Percentiles rank a stretch among this genome's conserved stretches.
phyloP scores from a whole-genome alignment of 2,329 filamentous ascomycete genomes.

The Paracorniculantispora psalliotae region DNA sequence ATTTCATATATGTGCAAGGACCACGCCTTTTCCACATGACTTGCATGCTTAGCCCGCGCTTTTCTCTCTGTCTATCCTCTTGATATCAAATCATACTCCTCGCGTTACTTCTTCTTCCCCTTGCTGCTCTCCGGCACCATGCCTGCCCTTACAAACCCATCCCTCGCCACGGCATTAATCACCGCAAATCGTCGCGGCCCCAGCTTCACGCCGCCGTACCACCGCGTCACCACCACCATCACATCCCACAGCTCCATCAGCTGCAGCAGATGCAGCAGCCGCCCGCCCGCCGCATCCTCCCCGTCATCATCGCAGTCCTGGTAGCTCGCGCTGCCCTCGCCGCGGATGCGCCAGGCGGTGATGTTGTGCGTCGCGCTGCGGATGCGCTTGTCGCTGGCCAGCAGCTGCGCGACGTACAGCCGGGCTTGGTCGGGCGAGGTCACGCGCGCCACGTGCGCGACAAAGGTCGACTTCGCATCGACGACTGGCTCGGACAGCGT shows the following conservation, averaged over 20 bases:
- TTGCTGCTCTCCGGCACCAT: constrained; percentile 53
- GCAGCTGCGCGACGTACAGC: constrained; percentile 65
- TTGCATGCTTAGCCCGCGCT: too few relatives aligned
- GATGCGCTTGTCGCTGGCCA: constrained; percentile 77
- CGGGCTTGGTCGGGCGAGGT: constrained; percentile 66
- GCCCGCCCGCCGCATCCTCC: constrained; percentile 82
- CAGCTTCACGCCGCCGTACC: constrained; percentile 89
- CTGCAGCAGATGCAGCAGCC: constrained; percentile 86
- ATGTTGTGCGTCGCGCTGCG: constrained; percentile 93
- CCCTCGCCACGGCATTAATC: constrained; percentile 81
- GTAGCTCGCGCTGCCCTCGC: constrained; percentile 47
- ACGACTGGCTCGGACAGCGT: constrained; percentile 65
- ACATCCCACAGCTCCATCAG: constrained; percentile 91
- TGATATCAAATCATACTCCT: too few relatives aligned
- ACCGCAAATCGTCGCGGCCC: constrained; percentile 86
- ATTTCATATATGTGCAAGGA: too few relatives aligned
- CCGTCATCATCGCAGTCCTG: constrained; percentile 97
- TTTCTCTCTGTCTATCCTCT: too few relatives aligned
- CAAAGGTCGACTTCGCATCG: constrained; percentile 83
- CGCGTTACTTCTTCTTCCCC: constrained; percentile 36
- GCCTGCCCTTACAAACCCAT: constrained; percentile 74
- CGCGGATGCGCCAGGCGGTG: constrained; percentile 81
- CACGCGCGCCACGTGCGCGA: constrained; percentile 71
- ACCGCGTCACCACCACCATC: constrained; percentile 87
- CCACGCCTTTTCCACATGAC: too few relatives aligned